phyloP scores from a whole-genome alignment of 805 yeast species.

The Ogataea methanolica region DNA sequence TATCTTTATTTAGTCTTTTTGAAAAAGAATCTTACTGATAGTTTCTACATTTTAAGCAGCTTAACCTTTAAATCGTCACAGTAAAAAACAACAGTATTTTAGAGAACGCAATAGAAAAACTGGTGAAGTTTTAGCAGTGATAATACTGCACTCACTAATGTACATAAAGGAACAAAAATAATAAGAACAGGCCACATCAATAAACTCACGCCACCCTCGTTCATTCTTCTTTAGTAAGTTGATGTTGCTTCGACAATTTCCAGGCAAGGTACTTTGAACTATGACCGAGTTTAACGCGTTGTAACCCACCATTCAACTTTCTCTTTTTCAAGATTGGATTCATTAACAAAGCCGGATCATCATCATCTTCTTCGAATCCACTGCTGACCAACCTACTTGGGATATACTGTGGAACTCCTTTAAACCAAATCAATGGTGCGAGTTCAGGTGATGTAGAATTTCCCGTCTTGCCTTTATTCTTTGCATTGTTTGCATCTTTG shows the following conservation, averaged over 20 bases:
- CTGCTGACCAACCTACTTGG: slow-evolving; percentile 34
- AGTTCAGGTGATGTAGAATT: slow-evolving; percentile 3
- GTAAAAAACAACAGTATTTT: too few species aligned
- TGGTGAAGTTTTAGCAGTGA: too few species aligned
- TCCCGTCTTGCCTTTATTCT: slow-evolving; percentile 1
- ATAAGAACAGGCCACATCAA: too few species aligned
- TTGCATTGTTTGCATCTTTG: slow-evolving; percentile 3
- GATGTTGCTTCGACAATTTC: slow-evolving; percentile 28
- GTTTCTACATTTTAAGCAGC: too few species aligned
- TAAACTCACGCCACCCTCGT: too few species aligned
- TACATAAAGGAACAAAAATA: too few species aligned
- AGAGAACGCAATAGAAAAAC: too few species aligned
- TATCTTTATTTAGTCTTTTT: too few species aligned
- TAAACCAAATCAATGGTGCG: slow-evolving; percentile 55
- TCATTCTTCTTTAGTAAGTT: too few species aligned
- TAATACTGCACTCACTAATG: too few species aligned
- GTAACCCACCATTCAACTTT: slow-evolving; percentile 18
- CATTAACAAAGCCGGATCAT: slow-evolving; percentile 6
- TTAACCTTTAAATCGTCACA: too few species aligned
- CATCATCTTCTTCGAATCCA: slow-evolving; percentile 11
- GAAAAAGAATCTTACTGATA: too few species aligned
- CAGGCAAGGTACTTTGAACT: slow-evolving; percentile 69
- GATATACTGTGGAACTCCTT: slow-evolving; percentile 57
- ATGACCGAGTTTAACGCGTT: slow-evolving; percentile 54
- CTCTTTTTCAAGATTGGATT: slow-evolving; percentile 18